Evolutionary conservation across 306 rosid species (phyloP), one percentile per base, ranked within the genome.

Genomic region (Astragalus membranaceus): DNA sequence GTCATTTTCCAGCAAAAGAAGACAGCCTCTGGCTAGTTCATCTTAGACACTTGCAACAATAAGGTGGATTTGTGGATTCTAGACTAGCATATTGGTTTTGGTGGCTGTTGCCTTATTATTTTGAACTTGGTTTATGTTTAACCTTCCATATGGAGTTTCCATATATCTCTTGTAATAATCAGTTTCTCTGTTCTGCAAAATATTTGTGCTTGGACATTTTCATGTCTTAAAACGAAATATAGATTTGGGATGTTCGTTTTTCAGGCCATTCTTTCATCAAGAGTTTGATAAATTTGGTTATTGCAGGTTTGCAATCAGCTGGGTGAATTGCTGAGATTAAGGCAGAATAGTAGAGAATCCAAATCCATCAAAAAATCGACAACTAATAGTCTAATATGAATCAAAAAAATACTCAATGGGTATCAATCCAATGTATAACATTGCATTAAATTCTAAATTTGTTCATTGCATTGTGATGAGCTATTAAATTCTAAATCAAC

Each of bases 1-100:
- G 87, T 83, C 46, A 33, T 76, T 57, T 83, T 80, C 80, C 87
- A 83, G 78, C 87, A 83, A 72, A 80, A 80, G 87, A 83, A 77
- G 78, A 77, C 87, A 57, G 80, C 84, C 51, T 83, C 87, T 80
- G 75, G 9, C 1, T 83, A 81, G 64, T 13, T 75, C 64, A 53
- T 71, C 52, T 55, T 32, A 9, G 8, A 29, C 29, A 23, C 60
- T 52, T 47, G 72, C 79, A 66, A 47, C 29, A 64, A 69, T 64
- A 64, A 66, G 68, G 47, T 70, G 75, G 66, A 66, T 55, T 55
- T 75, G 59, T 58, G 63, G 59, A 63, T 70, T 75, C 75, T 51
- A 39, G 69, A 78, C 69, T 59, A 75, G 72, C 9, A 12, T 54
- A 57, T 46, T 64, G 67, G 7, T 70, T 55, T 41, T 70, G 60